phyloP scores from a whole-genome alignment of 495 filamentous ascomycete genomes.

The Trichoderma virens region DNA sequence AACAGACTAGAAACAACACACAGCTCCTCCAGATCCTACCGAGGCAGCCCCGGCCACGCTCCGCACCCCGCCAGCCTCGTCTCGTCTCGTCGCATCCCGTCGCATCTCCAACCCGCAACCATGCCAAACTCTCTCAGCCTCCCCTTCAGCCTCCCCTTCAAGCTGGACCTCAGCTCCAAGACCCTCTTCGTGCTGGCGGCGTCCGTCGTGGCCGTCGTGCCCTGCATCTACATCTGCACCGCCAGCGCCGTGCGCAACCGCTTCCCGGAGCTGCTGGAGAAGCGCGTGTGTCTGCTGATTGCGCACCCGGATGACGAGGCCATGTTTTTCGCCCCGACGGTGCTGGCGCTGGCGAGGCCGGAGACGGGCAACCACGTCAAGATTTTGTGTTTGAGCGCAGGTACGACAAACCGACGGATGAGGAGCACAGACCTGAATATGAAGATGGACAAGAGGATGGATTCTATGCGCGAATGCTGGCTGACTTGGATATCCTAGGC shows the following conservation, averaged over 20 bases:
- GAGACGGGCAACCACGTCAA: slow-evolving; percentile 79
- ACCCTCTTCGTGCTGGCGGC: slow-evolving; percentile 23
- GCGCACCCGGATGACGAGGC: slow-evolving; percentile 98
- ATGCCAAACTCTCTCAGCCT: neutral
- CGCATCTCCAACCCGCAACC: neutral
- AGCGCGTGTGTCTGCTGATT: slow-evolving; percentile 83
- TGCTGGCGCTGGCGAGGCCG: slow-evolving; percentile 67
- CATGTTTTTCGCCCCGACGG: slow-evolving; percentile 95
- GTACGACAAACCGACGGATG: slow-evolving; percentile 33
- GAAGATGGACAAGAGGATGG: neutral
- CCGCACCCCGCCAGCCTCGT: neutral
- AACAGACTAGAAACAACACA: no score
- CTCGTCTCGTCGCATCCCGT: neutral
- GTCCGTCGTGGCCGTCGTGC: slow-evolving; percentile 44
- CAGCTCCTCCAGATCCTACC: neutral
- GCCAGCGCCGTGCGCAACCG: slow-evolving; percentile 41
- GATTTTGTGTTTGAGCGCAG: slow-evolving; percentile 85
- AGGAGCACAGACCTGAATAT: neutral
- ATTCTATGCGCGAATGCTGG: neutral
- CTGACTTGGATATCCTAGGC: slow-evolving; percentile 34
- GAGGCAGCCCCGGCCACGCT: neutral
- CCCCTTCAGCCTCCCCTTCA: neutral
- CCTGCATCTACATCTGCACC: slow-evolving; percentile 57
- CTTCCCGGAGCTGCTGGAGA: slow-evolving; percentile 65
- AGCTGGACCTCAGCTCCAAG: neutral